phyloP scores from a whole-genome alignment of 2,329 filamentous ascomycete species.

The Colletotrichum cuscutae region DNA sequence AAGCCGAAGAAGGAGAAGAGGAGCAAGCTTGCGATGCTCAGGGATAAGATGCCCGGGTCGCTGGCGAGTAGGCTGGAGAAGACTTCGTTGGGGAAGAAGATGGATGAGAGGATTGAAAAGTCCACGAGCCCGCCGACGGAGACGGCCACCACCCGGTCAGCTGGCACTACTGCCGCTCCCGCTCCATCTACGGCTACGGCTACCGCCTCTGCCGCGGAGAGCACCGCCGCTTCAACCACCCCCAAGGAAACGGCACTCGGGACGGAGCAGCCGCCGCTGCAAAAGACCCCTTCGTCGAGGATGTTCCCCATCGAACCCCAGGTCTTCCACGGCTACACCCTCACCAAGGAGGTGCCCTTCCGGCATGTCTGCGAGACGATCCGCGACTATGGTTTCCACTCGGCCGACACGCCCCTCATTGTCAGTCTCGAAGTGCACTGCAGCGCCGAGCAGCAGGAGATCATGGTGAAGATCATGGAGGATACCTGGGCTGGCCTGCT shows the following conservation, averaged over 20 bases:
- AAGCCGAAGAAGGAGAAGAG: slow-evolving; percentile 53
- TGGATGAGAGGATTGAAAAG: slow-evolving; percentile 48
- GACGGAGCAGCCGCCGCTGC: not conserved
- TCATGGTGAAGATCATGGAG: slow-evolving; percentile 93
- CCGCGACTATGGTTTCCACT: slow-evolving; percentile 79
- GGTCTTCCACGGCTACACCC: slow-evolving; percentile 88
- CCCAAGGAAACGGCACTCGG: not conserved
- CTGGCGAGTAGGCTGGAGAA: slow-evolving; percentile 58
- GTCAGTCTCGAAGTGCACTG: slow-evolving; percentile 96
- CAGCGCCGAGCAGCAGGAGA: slow-evolving; percentile 79
- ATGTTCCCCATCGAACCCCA: slow-evolving; percentile 70
- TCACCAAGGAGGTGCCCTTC: slow-evolving; percentile 90
- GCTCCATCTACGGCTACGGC: too few relatives aligned
- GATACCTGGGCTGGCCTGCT: slow-evolving; percentile 82
- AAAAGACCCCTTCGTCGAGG: slow-evolving; percentile 34
- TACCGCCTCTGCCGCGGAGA: too few relatives aligned
- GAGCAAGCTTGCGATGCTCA: slow-evolving; percentile 72
- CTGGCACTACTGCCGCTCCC: too few relatives aligned
- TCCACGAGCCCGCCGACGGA: slow-evolving; percentile 34
- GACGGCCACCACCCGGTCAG: not conserved
- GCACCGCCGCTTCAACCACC: not conserved
- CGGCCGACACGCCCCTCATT: slow-evolving; percentile 85
- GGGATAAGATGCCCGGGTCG: slow-evolving; percentile 61
- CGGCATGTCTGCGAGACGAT: slow-evolving; percentile 86
- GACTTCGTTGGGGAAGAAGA: slow-evolving; percentile 56